Evolutionary conservation across 2,329 filamentous ascomycete genomes (phyloP).

Genomic region (Neoarthrinium moseri): DNA sequence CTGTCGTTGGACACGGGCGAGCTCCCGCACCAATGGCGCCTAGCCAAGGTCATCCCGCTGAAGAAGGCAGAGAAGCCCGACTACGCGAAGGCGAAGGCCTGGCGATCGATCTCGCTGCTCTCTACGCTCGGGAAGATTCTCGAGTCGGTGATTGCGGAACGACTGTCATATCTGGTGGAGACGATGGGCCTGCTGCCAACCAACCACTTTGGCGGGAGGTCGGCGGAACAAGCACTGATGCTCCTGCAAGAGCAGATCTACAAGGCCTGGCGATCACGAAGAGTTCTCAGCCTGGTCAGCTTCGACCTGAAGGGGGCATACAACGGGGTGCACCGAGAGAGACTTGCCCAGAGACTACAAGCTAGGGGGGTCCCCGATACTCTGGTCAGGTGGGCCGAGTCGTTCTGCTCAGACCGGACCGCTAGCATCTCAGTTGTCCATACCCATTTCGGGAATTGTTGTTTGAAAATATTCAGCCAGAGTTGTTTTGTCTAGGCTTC

Average conservation of each 20-base stretch:
- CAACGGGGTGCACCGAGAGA: slow-evolving; percentile 35
- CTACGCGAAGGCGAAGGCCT: slow-evolving; percentile 23
- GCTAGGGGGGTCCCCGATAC: slow-evolving; percentile 19
- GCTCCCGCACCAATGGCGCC: slow-evolving; percentile 19
- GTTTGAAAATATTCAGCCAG: too few relatives aligned
- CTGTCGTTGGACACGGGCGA: slow-evolving; percentile 15
- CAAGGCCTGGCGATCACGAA: slow-evolving; percentile 14
- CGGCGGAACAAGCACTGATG: slow-evolving; percentile 30
- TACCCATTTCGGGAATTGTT: too few relatives aligned
- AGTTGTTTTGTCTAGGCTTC: too few relatives aligned
- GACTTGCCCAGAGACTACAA: slow-evolving; percentile 18
- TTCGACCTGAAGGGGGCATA: slow-evolving; percentile 40
- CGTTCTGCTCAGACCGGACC: slow-evolving; percentile 22
- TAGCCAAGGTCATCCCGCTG: slow-evolving; percentile 26
- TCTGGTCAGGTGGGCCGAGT: slow-evolving; percentile 17
- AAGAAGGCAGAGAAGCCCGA: slow-evolving; percentile 25
- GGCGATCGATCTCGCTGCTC: slow-evolving; percentile 24
- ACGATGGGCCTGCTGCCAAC: slow-evolving; percentile 27
- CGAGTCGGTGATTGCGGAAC: slow-evolving; percentile 21
- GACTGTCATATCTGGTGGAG: slow-evolving; percentile 28
- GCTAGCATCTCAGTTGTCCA: too few relatives aligned
- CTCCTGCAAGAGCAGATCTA: slow-evolving; percentile 28
- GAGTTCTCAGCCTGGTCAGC: slow-evolving; percentile 31
- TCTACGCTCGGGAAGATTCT: slow-evolving; percentile 22
- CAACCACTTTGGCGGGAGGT: slow-evolving; percentile 35